Evolutionary conservation across 768 basidiomycete genomes (phyloP), one percentile per base, ranked within the genome.

Genomic region (Jaapia argillacea): DNA sequence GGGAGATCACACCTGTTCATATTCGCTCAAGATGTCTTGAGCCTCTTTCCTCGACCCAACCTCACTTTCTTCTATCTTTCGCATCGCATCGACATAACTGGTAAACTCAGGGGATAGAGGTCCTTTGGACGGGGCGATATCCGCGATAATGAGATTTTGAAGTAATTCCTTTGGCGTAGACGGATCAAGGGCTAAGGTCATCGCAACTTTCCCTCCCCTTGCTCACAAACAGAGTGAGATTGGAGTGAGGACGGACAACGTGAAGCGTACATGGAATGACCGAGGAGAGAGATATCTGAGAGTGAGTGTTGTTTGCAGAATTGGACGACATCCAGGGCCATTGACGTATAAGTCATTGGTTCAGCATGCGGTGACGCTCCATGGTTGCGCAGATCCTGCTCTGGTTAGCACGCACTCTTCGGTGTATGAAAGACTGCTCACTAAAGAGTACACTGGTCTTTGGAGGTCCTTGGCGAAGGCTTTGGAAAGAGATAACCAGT

Each of bases 341-440:
- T 86, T 27, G 79, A 71, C 6, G 63, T 56, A 57, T 94, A 93
- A 12, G 74, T 78, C 73, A 86, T 85, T 0, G 82, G 80, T 7
- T 63, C 64, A 14, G 65, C 69, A 57, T 90, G 89, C 0, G 85
- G 88, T 0, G 89, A 91, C 14, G 71, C 58, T 1, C 92, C 92
- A 51, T 93, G 91, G 54, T 94, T 96, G n/a, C 92, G 71, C 20
- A 94, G 67, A 59, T 96, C 86, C 85, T 87, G 49, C n/a, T 39
- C 5, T n/a, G 40, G 36, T 46, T 24, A 36, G 13, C 5, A 25
- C 12, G 33, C 22, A 14, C 4, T 10, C 12, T 33, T 33, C 16
- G 28, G 28, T 33, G 28, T 24, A 33, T 5, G 6, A 20, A 10
- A 46, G 3, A 33, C 36, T 0, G 58, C 70, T 51, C 45, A 81